Base-by-base conservation (phyloP, 768 basidiomycete genomes). In the Lactarius hengduanensis region DNA sequence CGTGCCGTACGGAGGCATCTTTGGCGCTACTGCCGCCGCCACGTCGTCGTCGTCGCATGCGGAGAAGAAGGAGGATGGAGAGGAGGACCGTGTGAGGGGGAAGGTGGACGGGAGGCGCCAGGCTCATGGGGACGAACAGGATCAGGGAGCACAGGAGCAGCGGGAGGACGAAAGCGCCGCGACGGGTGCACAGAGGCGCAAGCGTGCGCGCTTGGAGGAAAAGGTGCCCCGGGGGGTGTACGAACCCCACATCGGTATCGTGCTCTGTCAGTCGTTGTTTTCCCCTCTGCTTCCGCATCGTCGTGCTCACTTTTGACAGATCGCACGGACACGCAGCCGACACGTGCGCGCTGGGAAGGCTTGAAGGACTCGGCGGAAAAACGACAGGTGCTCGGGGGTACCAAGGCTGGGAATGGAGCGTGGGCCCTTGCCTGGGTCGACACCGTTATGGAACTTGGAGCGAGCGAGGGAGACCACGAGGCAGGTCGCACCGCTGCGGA, bases 351-450 rank as follows among this genome's bases (percentile, higher is more conserved):
- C 20, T 86, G 89, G 86, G 87, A 89, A 69, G 76, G 77, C 2
- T 61, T 89, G 10, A 82, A 84, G 9, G 82, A 84, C 67, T 73
- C 77, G 0, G 73, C 72, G 0, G 77, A 76, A 20, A 81, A 81
- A 68, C 79, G 78, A 40, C 75, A 71, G 1, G 76, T 90, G 26
- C n/a, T 91, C 9, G 91, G 90, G 0, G 90, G 89, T 2, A 84
- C 87, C 0, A 91, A 90, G 74, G 84, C 83, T 2, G 92, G 93
- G 8, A 86, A 89, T 71, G 86, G 84, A 0, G 91, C 89, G 4
- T 94, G 92, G 93, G 90, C 83, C 0, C 74, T 94, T 59, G 89
- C 90, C 4, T 91, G 89, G 85, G 80, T 92, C 22, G 92, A 92
- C 66, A 82, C 80, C 0, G 75, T 77, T 41, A 78, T 82, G n/a